Conservation (phyloP, 2,329 filamentous ascomycete genomes). For the Colletotrichum kahawae region DNA sequence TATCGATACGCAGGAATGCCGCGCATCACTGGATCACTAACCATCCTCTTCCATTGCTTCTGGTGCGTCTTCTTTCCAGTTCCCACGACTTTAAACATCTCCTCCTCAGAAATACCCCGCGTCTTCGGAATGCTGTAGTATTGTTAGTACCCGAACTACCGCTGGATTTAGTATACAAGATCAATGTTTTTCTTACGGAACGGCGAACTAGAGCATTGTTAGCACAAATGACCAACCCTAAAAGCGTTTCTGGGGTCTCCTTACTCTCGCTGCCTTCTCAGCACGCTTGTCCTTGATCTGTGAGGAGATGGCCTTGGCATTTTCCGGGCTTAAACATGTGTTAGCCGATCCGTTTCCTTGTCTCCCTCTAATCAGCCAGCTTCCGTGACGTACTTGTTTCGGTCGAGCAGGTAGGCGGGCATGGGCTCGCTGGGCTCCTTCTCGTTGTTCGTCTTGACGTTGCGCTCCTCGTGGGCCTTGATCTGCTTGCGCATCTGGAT, state of each 20-base stretch:
- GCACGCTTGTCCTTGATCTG: conserved; percentile 95
- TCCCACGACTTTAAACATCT: conserved; percentile 97
- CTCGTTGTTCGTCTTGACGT: conserved; percentile 85
- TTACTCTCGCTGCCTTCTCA: conserved; percentile 80
- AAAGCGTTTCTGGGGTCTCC: not conserved
- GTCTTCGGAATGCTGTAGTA: too few relatives aligned
- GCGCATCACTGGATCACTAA: conserved; percentile 43
- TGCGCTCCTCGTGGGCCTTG: conserved; percentile 93
- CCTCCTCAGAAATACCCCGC: conserved; percentile 81
- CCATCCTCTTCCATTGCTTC: conserved; percentile 79
- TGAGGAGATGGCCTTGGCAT: conserved; percentile 73
- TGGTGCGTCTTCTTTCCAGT: conserved; percentile 94
- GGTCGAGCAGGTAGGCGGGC: conserved; percentile 92
- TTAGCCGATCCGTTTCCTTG: too few relatives aligned
- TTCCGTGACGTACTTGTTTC: conserved; percentile 48
- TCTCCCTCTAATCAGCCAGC: too few relatives aligned
- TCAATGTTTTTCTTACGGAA: conserved; percentile 55
- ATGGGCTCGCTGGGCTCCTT: conserved; percentile 83
- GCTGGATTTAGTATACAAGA: too few relatives aligned
- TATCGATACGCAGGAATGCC: not conserved
- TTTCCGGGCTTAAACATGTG: conserved; percentile 39
- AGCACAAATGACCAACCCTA: not conserved
- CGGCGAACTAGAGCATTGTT: conserved; percentile 66
- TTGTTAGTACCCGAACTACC: too few relatives aligned
- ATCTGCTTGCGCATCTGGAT: conserved; percentile 97